A percentile compares a stretch with the other conserved stretches of the same genome.
Conservation (phyloP, 2,329 filamentous ascomycete species). For the Colletotrichum navitas region DNA sequence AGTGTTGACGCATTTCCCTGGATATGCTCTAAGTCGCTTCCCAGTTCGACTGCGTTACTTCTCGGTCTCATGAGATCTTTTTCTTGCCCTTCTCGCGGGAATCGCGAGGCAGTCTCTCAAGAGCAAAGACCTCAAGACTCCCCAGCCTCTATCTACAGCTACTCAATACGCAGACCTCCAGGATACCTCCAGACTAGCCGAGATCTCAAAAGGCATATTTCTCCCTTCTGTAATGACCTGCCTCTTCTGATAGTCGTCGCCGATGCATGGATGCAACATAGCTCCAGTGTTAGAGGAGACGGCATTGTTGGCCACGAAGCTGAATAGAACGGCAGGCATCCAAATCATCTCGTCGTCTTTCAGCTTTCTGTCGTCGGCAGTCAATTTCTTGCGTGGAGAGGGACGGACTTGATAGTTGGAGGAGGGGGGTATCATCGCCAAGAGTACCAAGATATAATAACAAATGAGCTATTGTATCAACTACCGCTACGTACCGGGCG, state of each 20-base stretch:
- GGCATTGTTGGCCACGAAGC: not conserved
- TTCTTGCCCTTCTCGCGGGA: no score
- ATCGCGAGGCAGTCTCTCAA: no score
- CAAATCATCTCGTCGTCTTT: not conserved
- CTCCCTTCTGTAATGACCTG: not conserved
- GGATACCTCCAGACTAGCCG: no score
- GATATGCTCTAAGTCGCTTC: not conserved
- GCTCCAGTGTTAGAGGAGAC: not conserved
- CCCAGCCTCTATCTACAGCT: no score
- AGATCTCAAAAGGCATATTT: not conserved
- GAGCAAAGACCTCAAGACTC: no score
- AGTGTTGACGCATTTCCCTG: not conserved
- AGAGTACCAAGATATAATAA: slow-evolving; percentile 26
- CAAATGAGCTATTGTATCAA: slow-evolving; percentile 15
- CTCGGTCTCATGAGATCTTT: not conserved
- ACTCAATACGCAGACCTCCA: no score
- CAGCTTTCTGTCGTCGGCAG: slow-evolving; percentile 21
- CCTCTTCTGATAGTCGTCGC: slow-evolving; percentile 14
- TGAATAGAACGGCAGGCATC: not conserved
- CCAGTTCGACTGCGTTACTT: not conserved
- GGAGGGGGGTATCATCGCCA: slow-evolving; percentile 22
- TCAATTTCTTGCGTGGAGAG: not conserved
- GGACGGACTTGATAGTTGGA: not conserved
- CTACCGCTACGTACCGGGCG: not conserved
- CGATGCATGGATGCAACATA: slow-evolving; percentile 6